phyloP scores from a whole-genome alignment of 148 eudicot genomes.

The Nyssa sinensis region DNA sequence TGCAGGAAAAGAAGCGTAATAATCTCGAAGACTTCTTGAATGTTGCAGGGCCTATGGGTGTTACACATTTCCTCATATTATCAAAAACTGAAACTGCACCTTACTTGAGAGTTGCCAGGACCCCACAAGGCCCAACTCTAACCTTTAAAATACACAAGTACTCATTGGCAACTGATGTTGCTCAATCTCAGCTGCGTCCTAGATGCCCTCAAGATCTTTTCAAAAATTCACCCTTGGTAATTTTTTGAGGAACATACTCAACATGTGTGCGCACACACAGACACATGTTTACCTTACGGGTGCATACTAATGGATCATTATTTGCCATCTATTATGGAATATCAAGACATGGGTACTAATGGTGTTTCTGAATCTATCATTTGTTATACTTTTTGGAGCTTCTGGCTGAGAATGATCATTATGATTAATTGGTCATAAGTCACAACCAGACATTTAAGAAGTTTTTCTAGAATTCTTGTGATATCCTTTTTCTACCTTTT shows the following conservation, averaged over 20 bases:
- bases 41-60: slow-evolving; percentile 96
- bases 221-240: slow-evolving; percentile 77
- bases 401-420: too few relatives aligned
- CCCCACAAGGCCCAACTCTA: slow-evolving; percentile 92
- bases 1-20: slow-evolving; percentile 86
- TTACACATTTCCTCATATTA: slow-evolving; percentile 84
- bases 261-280: neutral
- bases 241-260: neutral
- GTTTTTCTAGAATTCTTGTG: neutral
- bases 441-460: neutral
- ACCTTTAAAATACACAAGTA: slow-evolving; percentile 77
- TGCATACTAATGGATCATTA: neutral
- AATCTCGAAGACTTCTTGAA: slow-evolving; percentile 81
- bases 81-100: slow-evolving; percentile 72
- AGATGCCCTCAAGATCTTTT: slow-evolving; percentile 85
- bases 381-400: neutral
- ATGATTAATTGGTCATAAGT: neutral
- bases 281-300: neutral
- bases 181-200: slow-evolving; percentile 73
- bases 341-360: neutral
- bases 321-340: neutral
- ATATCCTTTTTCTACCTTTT: neutral
- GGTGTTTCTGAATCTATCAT: neutral
- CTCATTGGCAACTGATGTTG: slow-evolving; percentile 79
- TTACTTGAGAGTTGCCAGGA: slow-evolving; percentile 80